Conservation (phyloP, 805 yeast species). For the Nakazawaea wyomingensis region DNA sequence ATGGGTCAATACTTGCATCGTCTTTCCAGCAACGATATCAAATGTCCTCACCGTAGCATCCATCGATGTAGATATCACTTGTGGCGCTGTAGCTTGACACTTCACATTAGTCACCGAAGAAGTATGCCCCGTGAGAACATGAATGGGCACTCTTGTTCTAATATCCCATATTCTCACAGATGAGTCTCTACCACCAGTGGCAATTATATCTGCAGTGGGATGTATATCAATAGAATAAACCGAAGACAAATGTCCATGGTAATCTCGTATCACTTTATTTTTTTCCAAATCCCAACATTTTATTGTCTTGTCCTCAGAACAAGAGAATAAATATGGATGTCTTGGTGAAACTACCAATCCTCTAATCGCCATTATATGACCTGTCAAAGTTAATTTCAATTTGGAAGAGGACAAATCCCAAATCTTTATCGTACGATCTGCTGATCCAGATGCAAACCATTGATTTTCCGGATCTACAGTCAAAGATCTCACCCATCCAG, state of each 20-base stretch:
- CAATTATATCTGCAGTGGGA: slow-evolving; percentile 78
- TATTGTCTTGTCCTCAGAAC: slow-evolving; percentile 89
- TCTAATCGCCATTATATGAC: slow-evolving; percentile 87
- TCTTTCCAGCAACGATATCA: slow-evolving; percentile 80
- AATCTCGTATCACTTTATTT: slow-evolving; percentile 75
- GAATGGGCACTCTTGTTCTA: slow-evolving; percentile 67
- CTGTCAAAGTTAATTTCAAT: slow-evolving; percentile 73
- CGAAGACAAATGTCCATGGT: slow-evolving; percentile 92
- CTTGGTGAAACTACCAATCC: slow-evolving; percentile 66
- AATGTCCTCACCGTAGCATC: slow-evolving; percentile 85
- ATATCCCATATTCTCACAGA: slow-evolving; percentile 93
- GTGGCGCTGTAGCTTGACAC: slow-evolving; percentile 75
- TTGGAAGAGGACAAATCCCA: slow-evolving; percentile 82
- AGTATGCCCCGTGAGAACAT: slow-evolving; percentile 78
- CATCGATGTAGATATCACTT: slow-evolving; percentile 74
- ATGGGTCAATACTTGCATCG: slow-evolving; percentile 70
- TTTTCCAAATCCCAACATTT: slow-evolving; percentile 95
- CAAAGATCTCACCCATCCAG: slow-evolving; percentile 87
- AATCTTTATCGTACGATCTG: slow-evolving; percentile 81
- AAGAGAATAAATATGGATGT: slow-evolving; percentile 85
- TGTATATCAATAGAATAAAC: slow-evolving; percentile 80
- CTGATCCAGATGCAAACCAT: slow-evolving; percentile 90
- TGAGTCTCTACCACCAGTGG: slow-evolving; percentile 86
- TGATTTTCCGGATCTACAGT: slow-evolving; percentile 80
- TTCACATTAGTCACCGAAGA: slow-evolving; percentile 66